A percentile compares a stretch with the other conserved stretches of the same genome.
Evolutionary conservation across 129 eudicot genomes (phyloP).

Genomic region (Flaveria ramosissima): DNA sequence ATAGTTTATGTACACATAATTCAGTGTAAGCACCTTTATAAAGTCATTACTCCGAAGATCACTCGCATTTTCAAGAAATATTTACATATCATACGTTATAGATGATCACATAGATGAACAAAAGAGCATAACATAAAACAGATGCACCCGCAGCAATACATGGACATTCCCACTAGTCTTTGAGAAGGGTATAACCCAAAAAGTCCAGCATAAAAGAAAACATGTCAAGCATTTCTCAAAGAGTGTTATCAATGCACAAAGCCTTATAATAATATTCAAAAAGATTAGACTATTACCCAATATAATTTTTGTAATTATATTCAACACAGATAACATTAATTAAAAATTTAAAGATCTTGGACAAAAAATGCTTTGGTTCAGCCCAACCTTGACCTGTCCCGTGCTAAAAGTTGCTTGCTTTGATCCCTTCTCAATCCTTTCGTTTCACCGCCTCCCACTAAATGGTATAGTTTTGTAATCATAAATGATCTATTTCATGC

Average conservation of each 20-base stretch:
- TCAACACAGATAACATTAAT: neutral
- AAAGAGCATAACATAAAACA: too few species aligned
- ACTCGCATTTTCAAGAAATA: too few species aligned
- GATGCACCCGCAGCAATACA: too few species aligned
- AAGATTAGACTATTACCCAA: neutral
- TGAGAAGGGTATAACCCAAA: neutral
- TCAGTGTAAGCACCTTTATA: too few species aligned
- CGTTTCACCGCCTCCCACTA: neutral
- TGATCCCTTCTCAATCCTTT: neutral
- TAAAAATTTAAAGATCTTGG: neutral
- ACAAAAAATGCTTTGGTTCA: neutral
- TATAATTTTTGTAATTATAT: neutral
- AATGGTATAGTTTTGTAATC: neutral
- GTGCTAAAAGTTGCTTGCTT: neutral
- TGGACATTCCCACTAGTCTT: too few species aligned
- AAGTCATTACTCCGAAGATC: too few species aligned
- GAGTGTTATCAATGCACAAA: neutral
- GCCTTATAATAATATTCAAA: neutral
- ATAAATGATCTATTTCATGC: slow-evolving; percentile 25
- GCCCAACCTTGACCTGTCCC: neutral
- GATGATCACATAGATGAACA: too few species aligned
- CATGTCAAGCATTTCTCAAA: neutral
- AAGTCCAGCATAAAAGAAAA: neutral
- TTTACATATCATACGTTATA: too few species aligned
- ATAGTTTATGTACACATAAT: too few species aligned